Evolutionary conservation across 192 early-diverging fungal genomes (phyloP).

Genomic region (Gonapodya sp.): DNA sequence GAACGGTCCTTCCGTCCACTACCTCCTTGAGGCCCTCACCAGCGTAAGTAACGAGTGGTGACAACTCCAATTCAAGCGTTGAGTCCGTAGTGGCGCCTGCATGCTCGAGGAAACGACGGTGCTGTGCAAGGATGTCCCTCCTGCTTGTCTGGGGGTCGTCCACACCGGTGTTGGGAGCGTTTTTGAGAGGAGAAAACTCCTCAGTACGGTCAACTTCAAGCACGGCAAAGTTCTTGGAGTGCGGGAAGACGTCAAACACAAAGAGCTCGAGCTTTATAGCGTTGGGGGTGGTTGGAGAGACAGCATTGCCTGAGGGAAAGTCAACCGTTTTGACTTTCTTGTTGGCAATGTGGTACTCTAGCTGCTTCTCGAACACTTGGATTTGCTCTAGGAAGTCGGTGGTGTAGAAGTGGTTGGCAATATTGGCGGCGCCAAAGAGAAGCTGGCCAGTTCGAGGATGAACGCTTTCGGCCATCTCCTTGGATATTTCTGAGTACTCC

Average conservation of each 20-base stretch:
- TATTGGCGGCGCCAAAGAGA: slow-evolving; percentile 86
- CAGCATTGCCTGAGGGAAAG: slow-evolving; percentile 54
- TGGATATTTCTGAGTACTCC: slow-evolving; percentile 93
- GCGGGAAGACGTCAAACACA: slow-evolving; percentile 99
- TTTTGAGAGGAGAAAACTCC: slow-evolving; percentile 97
- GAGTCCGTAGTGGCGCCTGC: slow-evolving; percentile 70
- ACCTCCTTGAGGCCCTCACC: slow-evolving; percentile 80
- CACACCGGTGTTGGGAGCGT: slow-evolving; percentile 74
- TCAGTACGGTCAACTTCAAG: slow-evolving; percentile 86
- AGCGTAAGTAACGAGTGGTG: slow-evolving; percentile 78
- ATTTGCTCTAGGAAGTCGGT: slow-evolving; percentile 79
- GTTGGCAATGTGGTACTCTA: slow-evolving; percentile 94
- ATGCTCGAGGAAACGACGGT: slow-evolving; percentile 72
- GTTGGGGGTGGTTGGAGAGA: slow-evolving; percentile 70
- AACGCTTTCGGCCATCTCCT: slow-evolving; percentile 55
- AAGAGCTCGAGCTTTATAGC: slow-evolving; percentile 99
- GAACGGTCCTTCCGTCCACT: slow-evolving; percentile 58
- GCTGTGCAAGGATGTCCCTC: slow-evolving; percentile 77
- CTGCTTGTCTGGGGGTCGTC: slow-evolving; percentile 93
- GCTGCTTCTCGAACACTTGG: slow-evolving; percentile 65
- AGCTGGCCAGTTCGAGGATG: slow-evolving; percentile 59
- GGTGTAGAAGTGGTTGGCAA: slow-evolving; percentile 98
- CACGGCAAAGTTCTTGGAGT: slow-evolving; percentile 76
- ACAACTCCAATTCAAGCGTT: slow-evolving; percentile 68
- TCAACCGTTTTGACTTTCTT: slow-evolving; percentile 97